Evolutionary conservation across 108 stramenopile species (phyloP), one percentile per base, ranked within the genome.

Genomic region (Cyclostephanos invisitatus): DNA sequence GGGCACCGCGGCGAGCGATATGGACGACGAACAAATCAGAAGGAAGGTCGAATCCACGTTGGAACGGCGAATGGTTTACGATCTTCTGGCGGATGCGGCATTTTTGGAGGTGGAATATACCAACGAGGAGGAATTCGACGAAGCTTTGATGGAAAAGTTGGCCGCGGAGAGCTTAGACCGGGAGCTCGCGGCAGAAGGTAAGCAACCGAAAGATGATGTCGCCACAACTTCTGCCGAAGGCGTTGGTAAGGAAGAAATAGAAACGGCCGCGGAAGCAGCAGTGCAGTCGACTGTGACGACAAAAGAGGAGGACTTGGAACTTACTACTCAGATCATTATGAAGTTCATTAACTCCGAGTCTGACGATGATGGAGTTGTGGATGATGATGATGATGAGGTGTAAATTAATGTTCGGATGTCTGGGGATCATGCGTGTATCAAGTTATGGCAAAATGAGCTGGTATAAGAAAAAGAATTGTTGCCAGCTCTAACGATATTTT

Each of bases 81-180:
- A 92, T 64, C 86, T 90, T 44, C 78, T 95, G 78, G 91, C 91
- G 15, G 89, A 92, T 51, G 79, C 85, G 17, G 83, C 94, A 9
- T 74, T 89, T 15, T 80, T 95, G 58, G 82, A 89, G 15, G 89
- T 91, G 4, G 81, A 88, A 68, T 92, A 87, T 72, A 70, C 78
- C 14, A 66, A 80, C 17, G 84, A 89, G 42, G 86, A 81, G 8
- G 70, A 82, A 60, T 95, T 95, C 65, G 91, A 95, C 62, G 91
- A 80, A 67, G 82, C 57, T 0, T 63, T 95, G 58, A 85, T 95
- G 91, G 82, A 89, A 50, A 78, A 89, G 63, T 83, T 95, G 67
- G 89, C 89, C 9, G 69, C 88, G 61, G 90, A 95, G 58, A 83
- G 87, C 29, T 66, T 91, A 53, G 82, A 80, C 38, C 48, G 88